phyloP scores from a whole-genome alignment of 768 basidiomycete species.

The Russula brevipes region DNA sequence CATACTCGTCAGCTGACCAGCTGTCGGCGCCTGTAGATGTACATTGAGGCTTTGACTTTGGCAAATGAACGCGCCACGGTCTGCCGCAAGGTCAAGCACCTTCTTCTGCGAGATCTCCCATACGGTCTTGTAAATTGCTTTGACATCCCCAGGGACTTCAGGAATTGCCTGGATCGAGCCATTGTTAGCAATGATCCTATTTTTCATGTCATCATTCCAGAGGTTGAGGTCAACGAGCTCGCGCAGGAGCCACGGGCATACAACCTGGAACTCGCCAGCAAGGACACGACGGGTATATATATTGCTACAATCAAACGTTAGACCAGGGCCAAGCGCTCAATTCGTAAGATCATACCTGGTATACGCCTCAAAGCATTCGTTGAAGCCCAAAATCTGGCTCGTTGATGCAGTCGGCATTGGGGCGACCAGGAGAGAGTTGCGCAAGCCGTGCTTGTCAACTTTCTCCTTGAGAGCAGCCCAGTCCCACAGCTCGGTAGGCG shows the following conservation, averaged over 20 bases:
- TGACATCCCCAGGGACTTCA: constrained; percentile 82
- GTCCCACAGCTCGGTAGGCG: constrained; percentile 86
- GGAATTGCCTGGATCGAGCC: constrained; percentile 86
- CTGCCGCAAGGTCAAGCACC: constrained; percentile 96
- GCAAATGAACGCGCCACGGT: constrained; percentile 97
- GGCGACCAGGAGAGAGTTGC: constrained; percentile 86
- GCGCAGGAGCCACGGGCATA: constrained; percentile 98
- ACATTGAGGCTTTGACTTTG: constrained; percentile 94
- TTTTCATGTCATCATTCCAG: constrained; percentile 99
- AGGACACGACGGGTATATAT: constrained; percentile 98
- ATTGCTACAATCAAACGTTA: constrained; percentile 52
- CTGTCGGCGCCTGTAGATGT: constrained; percentile 82
- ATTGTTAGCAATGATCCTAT: constrained; percentile 96
- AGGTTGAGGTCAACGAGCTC: constrained; percentile 93
- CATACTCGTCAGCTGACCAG: constrained; percentile 92
- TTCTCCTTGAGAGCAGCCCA: constrained; percentile 85
- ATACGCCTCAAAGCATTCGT: constrained; percentile 99
- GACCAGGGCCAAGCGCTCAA: not conserved
- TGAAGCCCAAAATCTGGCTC: constrained; percentile 95
- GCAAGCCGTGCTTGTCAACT: constrained; percentile 71
- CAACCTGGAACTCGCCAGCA: constrained; percentile 99
- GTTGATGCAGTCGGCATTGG: constrained; percentile 99
- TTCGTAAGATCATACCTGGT: constrained; percentile 55
- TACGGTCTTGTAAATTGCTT: constrained; percentile 99
- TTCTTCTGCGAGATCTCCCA: constrained; percentile 99